Evolutionary conservation across 192 early-diverging fungal species (phyloP), one percentile per base, ranked within the genome.

Genomic region (Pilaira anomala): DNA sequence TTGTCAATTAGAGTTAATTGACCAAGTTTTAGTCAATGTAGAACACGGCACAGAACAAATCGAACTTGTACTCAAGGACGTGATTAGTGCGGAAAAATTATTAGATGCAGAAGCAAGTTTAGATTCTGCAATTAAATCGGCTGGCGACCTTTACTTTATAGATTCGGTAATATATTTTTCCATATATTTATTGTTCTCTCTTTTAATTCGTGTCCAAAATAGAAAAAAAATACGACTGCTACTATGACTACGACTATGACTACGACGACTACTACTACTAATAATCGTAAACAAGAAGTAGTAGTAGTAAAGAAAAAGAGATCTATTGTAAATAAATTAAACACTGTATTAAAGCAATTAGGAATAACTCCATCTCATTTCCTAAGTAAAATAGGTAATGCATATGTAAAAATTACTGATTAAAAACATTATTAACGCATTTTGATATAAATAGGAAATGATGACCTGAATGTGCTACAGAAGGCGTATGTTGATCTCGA

Each of bases 71-170:
- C 39, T 72, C 7, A 62, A 53, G 41, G 70, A 72, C 30, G 46
- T 62, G 52, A 63, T 41, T 25, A 48, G 46, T 22, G 21, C 50
- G 14, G 56, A 42, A 11, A 60, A 66, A 29, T 40, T 72, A 40
- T 14, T 72, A 14, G 36, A 61, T 66, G 70, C 70, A 13, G 58
- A 72, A 63, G 70, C 70, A n/a, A 57, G 45, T 30, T 42, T 72
- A 30, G 64, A 72, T 57, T 62, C 60, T 30, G 70, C 70, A 1
- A 62, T 72, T 21, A 66, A 66, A 55, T 72, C 64, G 1, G 70
- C 70, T 7, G 62, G 48, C 16, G 48, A 36, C 29, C 14, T 72
- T 29, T 72, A 66, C 33, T 21, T 48, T 1, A 3, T 48, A 48
- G 16, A 48, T 16, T 48, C 46, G 21, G n/a, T 19, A 22, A 48